phyloP scores from a whole-genome alignment of 192 early-diverging fungal genomes.

The Mortierella alpina region DNA sequence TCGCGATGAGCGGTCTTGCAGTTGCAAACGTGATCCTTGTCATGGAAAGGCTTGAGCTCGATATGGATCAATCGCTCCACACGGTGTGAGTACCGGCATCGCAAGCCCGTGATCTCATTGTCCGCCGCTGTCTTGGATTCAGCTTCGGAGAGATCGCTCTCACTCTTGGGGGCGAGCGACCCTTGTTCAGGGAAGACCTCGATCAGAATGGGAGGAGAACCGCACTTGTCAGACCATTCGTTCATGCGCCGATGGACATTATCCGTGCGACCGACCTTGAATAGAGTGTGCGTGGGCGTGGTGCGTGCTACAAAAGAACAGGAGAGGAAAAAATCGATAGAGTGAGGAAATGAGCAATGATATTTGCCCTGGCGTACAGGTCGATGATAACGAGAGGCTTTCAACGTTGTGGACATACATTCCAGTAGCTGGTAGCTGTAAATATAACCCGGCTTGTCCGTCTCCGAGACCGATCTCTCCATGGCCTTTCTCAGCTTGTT shows the following conservation, averaged over 20 bases:
- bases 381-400: background rate
- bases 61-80: constrained; percentile 61
- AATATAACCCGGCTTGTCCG: constrained; percentile 60
- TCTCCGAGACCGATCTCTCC: constrained; percentile 55
- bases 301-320: constrained; percentile 7
- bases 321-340: background rate
- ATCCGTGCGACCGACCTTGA: constrained; percentile 60
- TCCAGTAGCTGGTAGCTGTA: constrained; percentile 58
- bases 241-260: constrained; percentile 59
- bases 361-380: background rate
- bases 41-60: constrained; percentile 54
- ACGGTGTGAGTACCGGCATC: constrained; percentile 57
- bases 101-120: constrained; percentile 27
- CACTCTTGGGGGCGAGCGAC: constrained; percentile 29
- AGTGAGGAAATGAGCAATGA: background rate
- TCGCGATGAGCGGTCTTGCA: constrained; percentile 58
- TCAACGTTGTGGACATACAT: constrained; percentile 18
- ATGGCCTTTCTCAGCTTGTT: constrained; percentile 54
- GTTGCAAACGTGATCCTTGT: constrained; percentile 40
- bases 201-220: constrained; percentile 53
- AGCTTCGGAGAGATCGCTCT: constrained; percentile 30
- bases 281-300: constrained; percentile 49
- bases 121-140: constrained; percentile 9
- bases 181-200: constrained; percentile 59
- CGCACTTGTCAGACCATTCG: constrained; percentile 61